A percentile compares a stretch with the other conserved stretches of the same genome.
These are phyloP conservation scores for Pecoramyces ruminantium DNA, from an alignment of 192 early-diverging fungal species.

Conservation along the genomic window DNA sequence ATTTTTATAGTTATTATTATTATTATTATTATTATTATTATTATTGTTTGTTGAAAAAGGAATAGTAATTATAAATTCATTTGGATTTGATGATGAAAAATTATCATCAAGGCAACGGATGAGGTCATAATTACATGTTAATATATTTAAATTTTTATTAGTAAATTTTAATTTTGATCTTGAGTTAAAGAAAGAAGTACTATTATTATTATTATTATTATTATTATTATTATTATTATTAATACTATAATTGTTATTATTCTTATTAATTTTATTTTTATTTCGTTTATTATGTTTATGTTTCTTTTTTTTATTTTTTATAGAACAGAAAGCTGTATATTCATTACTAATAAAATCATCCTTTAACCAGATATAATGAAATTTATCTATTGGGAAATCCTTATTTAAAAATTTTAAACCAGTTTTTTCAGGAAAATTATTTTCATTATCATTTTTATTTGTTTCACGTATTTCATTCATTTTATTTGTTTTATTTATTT, in stretches of 20 bases:
- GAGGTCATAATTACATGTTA: background rate
- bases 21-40: too few relatives aligned
- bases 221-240: background rate
- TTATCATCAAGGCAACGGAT: background rate
- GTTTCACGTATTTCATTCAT: background rate
- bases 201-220: background rate
- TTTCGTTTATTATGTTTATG: background rate
- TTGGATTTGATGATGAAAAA: background rate
- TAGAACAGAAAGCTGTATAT: background rate
- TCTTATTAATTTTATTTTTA: too few relatives aligned
- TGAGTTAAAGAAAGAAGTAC: background rate
- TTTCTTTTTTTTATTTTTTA: background rate
- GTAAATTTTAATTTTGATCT: background rate
- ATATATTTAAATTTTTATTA: background rate
- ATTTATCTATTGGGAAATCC: background rate
- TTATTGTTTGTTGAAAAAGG: too few relatives aligned
- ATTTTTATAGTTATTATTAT: too few relatives aligned
- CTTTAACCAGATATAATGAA: background rate
- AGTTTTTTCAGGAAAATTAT: background rate
- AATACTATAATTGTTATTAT: too few relatives aligned
- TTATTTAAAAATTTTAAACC: background rate
- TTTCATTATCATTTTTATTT: background rate
- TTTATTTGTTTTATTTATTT: too few relatives aligned
- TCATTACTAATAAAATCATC: background rate
- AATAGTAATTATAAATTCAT: background rate